A percentile compares a stretch with the other conserved stretches of the same genome.
Evolutionary conservation across 1,284 basidiomycete genomes (phyloP).

Genomic region (Irpex rosettiformis): DNA sequence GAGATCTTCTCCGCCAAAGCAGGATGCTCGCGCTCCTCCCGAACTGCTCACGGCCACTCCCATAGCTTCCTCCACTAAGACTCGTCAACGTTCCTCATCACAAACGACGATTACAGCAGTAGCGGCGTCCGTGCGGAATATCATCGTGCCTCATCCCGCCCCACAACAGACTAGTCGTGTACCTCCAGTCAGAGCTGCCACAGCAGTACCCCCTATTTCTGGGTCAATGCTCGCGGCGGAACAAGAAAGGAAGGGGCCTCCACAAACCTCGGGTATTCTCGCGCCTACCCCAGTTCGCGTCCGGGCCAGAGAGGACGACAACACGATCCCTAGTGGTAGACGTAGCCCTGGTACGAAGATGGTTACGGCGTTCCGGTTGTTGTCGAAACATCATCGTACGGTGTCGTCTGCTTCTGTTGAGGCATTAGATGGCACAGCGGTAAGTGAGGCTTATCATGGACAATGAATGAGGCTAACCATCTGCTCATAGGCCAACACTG

Average conservation of each 20-base stretch:
- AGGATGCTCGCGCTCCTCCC: constrained; percentile 22
- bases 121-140: constrained; percentile 19
- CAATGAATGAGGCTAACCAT: constrained; percentile 5
- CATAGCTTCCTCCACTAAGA: constrained; percentile 17
- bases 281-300: constrained; percentile 20
- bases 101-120: constrained; percentile 22
- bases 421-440: constrained; percentile 72
- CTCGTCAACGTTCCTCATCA: constrained; percentile 24
- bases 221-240: neutral
- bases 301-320: neutral
- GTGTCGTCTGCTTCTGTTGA: constrained; percentile 73
- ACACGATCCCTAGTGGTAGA: constrained; percentile 25
- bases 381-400: constrained; percentile 59
- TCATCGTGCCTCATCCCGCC: constrained; percentile 18
- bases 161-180: constrained; percentile 4
- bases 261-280: constrained; percentile 6
- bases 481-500: constrained; percentile 54
- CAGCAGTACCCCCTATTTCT: constrained; percentile 6
- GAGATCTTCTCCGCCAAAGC: constrained; percentile 31
- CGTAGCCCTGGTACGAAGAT: constrained; percentile 40
- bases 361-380: constrained; percentile 59
- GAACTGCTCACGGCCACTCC: constrained; percentile 7
- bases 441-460: constrained; percentile 34
- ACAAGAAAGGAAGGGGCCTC: neutral
- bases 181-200: constrained; percentile 25